Base-by-base conservation (phyloP, 169 alveolate species). In the Eimeria maxima region DNA sequence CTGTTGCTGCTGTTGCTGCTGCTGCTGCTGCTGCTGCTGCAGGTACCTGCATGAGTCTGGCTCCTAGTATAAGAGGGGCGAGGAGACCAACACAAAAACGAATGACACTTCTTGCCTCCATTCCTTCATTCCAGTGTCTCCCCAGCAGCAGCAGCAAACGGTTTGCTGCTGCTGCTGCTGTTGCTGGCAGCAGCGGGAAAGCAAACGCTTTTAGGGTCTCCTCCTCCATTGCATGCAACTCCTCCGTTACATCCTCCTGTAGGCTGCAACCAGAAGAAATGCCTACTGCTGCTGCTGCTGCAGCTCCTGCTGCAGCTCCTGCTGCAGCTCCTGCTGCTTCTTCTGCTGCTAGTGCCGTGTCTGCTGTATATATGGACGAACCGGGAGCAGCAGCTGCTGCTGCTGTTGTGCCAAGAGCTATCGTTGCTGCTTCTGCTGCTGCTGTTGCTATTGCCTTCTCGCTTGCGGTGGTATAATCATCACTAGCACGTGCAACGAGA, bases 61-160 rank as follows among this genome's bases (percentile, higher is more conserved):
- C 74, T 27, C 91, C 91, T 22, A 83, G 55, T 22, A 83, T 83
- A 57, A 83, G 91, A 67, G 91, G 91, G 50, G 91, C 91, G 10
- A 83, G 29, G 53, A 67, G 13, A 10, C 76, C 74, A 4, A 83
- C 38, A 29, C 91, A 83, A 27, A 83, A 83, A 3, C 91, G 91
- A 29, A 83, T 55, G 27, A 83, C 76, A 55, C 76, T 83, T 42
- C 91, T 16, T n/a, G 57, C 74, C 73, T 83, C 91, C 53, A 83
- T 50, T 11, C 76, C 74, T 11, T 83, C 91, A 27, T 27, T 83
- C 91, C 91, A 83, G 55, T 83, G 91, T 55, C 91, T 83, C 74
- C 91, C 91, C 74, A 83, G 91, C 91, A 55, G 91, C 91, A 53
- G 91, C 91, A 83, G 74, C 76, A 83, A 50, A 53, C 29, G 71